Percentiles rank a stretch among this genome's conserved stretches.
phyloP scores from a whole-genome alignment of 331 rosid genomes.

The Acacia concinna region DNA sequence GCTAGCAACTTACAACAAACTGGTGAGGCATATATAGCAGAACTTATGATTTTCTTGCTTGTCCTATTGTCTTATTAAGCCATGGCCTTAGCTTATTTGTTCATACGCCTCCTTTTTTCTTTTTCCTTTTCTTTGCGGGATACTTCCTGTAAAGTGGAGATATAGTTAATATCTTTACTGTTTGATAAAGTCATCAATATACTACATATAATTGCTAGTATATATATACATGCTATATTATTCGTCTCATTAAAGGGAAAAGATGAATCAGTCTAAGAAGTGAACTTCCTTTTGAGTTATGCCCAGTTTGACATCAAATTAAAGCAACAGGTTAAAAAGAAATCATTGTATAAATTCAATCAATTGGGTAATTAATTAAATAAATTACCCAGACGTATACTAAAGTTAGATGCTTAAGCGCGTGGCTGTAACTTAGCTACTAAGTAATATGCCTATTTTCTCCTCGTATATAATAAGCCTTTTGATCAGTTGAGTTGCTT shows the following conservation, averaged over 20 bases:
- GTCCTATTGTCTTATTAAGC: not conserved
- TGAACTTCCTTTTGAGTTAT: not conserved
- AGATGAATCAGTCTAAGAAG: not conserved
- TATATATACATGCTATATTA: not conserved
- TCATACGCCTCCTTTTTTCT: not conserved
- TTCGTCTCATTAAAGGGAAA: not conserved
- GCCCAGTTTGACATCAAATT: not conserved
- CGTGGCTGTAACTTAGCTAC: not conserved
- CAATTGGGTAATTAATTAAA: not conserved
- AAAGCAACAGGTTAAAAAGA: not conserved
- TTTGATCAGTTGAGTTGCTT: not conserved
- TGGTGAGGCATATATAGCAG: not conserved
- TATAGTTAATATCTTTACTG: not conserved
- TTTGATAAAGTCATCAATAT: not conserved
- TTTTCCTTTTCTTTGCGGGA: not conserved
- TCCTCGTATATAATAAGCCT: not conserved
- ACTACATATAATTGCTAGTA: no score
- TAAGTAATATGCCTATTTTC: not conserved
- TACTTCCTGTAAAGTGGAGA: not conserved
- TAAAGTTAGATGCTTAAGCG: not conserved
- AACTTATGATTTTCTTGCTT: not conserved
- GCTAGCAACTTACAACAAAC: not conserved
- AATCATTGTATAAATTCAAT: no score
- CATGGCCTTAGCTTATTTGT: not conserved
- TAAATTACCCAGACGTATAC: not conserved